Evolutionary conservation across 805 yeast genomes (phyloP), one percentile per base, ranked within the genome.

Genomic region (Cyberlindnera euphorbiae): DNA sequence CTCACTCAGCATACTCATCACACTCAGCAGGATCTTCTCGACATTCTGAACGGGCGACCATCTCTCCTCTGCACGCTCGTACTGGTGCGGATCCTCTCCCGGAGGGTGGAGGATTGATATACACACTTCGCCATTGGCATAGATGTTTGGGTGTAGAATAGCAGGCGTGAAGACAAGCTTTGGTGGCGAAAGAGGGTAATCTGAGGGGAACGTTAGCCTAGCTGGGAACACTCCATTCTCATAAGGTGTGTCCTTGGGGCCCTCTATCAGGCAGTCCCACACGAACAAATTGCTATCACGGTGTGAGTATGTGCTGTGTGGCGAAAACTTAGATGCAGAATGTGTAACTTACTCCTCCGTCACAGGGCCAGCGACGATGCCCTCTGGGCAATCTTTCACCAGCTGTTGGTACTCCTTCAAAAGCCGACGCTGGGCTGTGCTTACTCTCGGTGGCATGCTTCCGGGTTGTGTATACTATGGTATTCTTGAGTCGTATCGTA

Each of bases 21-120:
- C 97, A 59, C 95, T 82, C 41, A 93, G 63, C 43, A 93, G 66
- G 42, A 93, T 93, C 71, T 93, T 93, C 63, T 93, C 98, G n/a
- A 93, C 89, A 56, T 95, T 84, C 59, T 93, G 98, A 21, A 93
- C 89, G 0, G 98, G 98, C 6, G 95, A 84, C 98, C 98, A 93
- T 47, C 98, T 69, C 63, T 93, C 98, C 50, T 89, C 94, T 0
- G 97, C 95, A 21, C 85, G 63, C 60, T 93, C 98, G 62, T 93
- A 93, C 71, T 82, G 88, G 58, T 88, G 77, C 15, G 98, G 97
- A 60, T 93, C 98, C 50, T 89, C 95, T 9, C 98, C 98, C 1
- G 97, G 96, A 1, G 96, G 79, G 58, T 93, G 98, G 46, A 93
- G 67, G 33, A 93, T 93, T 12, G 96, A 86, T 33, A 93, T 93